Conservation (phyloP, 1,139 yeast genomes). For the Protomyces pachydermus region DNA sequence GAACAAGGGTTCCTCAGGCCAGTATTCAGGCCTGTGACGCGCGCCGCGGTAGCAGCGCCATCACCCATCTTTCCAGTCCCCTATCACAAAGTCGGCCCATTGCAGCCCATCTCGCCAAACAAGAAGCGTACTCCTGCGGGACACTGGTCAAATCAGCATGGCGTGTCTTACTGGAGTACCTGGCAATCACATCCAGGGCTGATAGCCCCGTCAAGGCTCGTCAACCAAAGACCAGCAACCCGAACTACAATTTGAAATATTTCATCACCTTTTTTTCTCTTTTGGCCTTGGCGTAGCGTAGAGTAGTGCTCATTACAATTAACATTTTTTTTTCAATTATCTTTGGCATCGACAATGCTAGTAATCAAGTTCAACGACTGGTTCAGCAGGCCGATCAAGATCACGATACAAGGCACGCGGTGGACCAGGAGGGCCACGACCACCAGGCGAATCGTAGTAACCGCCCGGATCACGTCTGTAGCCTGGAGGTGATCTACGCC, state of each 20-base stretch:
- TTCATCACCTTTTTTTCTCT: too few relatives aligned
- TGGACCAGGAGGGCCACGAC: constrained; percentile 24
- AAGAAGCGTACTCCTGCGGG: too few relatives aligned
- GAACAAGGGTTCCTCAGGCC: too few relatives aligned
- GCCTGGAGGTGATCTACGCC: constrained; percentile 4
- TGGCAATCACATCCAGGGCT: too few relatives aligned
- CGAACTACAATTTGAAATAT: too few relatives aligned
- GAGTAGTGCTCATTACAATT: too few relatives aligned
- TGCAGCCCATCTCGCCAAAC: background rate
- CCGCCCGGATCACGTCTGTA: background rate
- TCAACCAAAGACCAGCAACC: too few relatives aligned
- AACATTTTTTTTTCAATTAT: too few relatives aligned
- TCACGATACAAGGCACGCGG: constrained; percentile 30
- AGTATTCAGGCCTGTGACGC: background rate
- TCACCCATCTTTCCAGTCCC: background rate
- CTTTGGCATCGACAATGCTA: background rate
- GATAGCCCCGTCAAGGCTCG: too few relatives aligned
- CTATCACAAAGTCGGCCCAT: background rate
- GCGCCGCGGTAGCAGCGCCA: background rate
- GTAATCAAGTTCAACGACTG: constrained; percentile 32
- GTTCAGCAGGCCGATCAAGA: constrained; percentile 29
- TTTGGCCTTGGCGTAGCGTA: too few relatives aligned
- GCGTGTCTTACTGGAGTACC: too few relatives aligned
- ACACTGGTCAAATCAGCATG: too few relatives aligned
- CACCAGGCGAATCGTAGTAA: constrained; percentile 2